These are phyloP conservation scores for Xerocomellus intermedius DNA, from an alignment of 768 basidiomycete species.

Conservation along the genomic window DNA sequence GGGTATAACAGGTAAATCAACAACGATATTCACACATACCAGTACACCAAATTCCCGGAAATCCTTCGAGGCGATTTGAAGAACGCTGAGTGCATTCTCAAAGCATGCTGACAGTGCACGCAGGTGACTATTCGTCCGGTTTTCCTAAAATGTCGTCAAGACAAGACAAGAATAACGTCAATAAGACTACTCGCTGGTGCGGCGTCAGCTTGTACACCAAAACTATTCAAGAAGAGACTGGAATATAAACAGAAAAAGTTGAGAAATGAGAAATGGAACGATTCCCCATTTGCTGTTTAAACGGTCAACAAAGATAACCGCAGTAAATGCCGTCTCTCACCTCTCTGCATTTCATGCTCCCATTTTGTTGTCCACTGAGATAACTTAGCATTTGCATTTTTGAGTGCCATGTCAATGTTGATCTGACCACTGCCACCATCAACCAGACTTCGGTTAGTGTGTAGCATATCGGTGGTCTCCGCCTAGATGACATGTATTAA, in stretches of 20 bases:
- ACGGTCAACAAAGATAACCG: conserved; percentile 2
- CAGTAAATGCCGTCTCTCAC: conserved; percentile 34
- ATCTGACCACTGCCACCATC: conserved; percentile 55
- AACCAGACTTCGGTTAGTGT: conserved; percentile 46
- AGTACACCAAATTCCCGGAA: conserved; percentile 74
- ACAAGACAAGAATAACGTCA: background rate
- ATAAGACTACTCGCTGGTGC: conserved; percentile 45
- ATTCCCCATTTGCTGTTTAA: conserved; percentile 60
- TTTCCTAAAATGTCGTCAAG: conserved; percentile 40
- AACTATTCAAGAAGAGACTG: conserved; percentile 79
- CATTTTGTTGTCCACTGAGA: conserved; percentile 72
- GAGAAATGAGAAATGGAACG: conserved; percentile 75
- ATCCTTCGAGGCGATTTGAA: conserved; percentile 71
- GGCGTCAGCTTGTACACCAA: conserved; percentile 69
- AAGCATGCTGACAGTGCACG: conserved; percentile 72
- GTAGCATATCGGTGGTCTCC: conserved; percentile 77
- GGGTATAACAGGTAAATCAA: background rate
- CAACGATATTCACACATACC: conserved; percentile 48
- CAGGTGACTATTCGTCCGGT: conserved; percentile 56
- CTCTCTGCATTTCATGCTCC: conserved; percentile 70
- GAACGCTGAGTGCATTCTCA: conserved; percentile 66
- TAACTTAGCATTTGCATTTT: conserved; percentile 69
- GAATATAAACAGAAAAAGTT: conserved; percentile 76
- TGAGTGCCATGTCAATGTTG: conserved; percentile 70
- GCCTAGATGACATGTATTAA: conserved; percentile 42